phyloP scores from a whole-genome alignment of 2,329 filamentous ascomycete species.

The Thelonectria discophora region DNA sequence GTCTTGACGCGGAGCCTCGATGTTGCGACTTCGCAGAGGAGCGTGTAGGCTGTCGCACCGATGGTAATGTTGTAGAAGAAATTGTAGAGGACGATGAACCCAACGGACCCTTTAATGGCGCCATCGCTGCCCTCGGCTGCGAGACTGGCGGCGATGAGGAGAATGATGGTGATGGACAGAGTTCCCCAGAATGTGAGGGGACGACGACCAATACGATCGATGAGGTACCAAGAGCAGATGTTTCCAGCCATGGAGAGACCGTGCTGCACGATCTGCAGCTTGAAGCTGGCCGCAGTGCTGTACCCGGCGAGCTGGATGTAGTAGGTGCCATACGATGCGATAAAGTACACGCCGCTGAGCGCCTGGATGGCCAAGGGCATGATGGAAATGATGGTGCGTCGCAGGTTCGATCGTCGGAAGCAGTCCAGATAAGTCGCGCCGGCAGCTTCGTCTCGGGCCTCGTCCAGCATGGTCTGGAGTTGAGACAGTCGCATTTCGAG shows the following conservation, averaged over 20 bases:
- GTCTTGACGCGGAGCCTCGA: conserved; percentile 51
- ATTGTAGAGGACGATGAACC: conserved; percentile 51
- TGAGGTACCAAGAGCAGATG: conserved; percentile 49
- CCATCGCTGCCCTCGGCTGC: conserved; percentile 34
- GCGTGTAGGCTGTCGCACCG: conserved; percentile 50
- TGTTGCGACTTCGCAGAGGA: conserved; percentile 51
- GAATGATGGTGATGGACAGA: conserved; percentile 45
- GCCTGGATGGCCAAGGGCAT: conserved; percentile 48
- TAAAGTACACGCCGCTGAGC: conserved; percentile 48
- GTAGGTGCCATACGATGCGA: conserved; percentile 51
- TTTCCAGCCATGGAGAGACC: conserved; percentile 51
- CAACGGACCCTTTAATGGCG: conserved; percentile 42
- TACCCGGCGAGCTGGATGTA: conserved; percentile 55
- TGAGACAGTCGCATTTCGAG: conserved; percentile 42
- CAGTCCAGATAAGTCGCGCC: conserved; percentile 52
- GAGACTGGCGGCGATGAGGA: conserved; percentile 50
- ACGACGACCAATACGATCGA: conserved; percentile 50
- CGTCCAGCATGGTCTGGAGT: conserved; percentile 45
- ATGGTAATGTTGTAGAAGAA: conserved; percentile 53
- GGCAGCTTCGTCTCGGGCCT: conserved; percentile 47
- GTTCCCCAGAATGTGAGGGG: conserved; percentile 49
- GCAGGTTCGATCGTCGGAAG: conserved; percentile 50
- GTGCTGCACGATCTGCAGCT: conserved; percentile 52
- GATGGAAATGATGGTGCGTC: conserved; percentile 51
- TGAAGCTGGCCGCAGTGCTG: conserved; percentile 47